phyloP scores from a whole-genome alignment of 2,329 filamentous ascomycete species.

The Magnaporthiopsis incrustans region DNA sequence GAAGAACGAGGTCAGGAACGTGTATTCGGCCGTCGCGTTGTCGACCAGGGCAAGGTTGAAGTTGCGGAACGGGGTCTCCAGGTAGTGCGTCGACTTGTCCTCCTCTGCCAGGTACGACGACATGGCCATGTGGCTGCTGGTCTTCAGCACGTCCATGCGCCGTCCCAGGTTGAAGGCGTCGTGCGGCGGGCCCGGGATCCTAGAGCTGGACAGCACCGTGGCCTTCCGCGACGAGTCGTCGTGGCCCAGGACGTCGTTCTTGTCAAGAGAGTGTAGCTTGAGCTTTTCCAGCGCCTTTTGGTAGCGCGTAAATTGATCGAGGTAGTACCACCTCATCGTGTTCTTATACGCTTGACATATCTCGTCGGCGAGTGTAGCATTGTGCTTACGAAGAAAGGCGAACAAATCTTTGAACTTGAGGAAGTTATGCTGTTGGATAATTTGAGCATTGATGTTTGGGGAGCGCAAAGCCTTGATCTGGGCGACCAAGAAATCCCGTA shows the following conservation, averaged over 20 bases:
- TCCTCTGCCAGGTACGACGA: slow-evolving; percentile 89
- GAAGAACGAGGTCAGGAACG: slow-evolving; percentile 87
- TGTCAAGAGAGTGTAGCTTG: slow-evolving; percentile 74
- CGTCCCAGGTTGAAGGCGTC: slow-evolving; percentile 87
- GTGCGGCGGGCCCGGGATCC: slow-evolving; percentile 52
- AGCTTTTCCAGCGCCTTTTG: slow-evolving; percentile 76
- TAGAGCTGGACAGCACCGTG: slow-evolving; percentile 44
- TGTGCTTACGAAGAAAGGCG: slow-evolving; percentile 74
- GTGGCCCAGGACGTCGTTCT: slow-evolving; percentile 72
- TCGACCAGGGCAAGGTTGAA: slow-evolving; percentile 93
- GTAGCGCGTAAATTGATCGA: slow-evolving; percentile 85
- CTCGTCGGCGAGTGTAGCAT: slow-evolving; percentile 76
- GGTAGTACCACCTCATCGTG: slow-evolving; percentile 98
- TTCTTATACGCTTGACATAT: slow-evolving; percentile 93
- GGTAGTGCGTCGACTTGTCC: slow-evolving; percentile 74
- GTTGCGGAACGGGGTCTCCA: slow-evolving; percentile 85
- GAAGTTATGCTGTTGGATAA: slow-evolving; percentile 91
- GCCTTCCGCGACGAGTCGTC: slow-evolving; percentile 64
- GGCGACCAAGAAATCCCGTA: slow-evolving; percentile 86
- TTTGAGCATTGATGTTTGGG: slow-evolving; percentile 93
- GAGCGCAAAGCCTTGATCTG: slow-evolving; percentile 92
- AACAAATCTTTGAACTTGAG: slow-evolving; percentile 83
- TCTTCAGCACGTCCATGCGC: slow-evolving; percentile 73
- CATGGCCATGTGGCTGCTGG: slow-evolving; percentile 64
- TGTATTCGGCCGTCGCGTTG: slow-evolving; percentile 91